Conservation (phyloP, 1,284 basidiomycete genomes). For the Inonotus hispidus region DNA sequence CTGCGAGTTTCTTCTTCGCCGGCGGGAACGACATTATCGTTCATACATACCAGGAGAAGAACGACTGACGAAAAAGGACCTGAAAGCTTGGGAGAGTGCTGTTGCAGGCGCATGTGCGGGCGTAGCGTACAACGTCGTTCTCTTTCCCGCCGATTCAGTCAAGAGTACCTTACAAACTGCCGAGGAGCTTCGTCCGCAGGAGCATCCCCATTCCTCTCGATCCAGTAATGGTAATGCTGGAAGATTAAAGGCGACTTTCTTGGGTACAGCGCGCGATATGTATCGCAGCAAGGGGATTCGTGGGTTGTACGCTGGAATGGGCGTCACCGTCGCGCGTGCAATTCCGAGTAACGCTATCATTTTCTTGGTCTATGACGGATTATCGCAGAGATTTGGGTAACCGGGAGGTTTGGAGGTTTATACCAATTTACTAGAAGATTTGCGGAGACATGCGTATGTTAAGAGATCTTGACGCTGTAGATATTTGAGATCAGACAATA, state of each 20-base stretch:
- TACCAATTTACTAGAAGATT: neutral
- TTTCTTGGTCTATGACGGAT: slow-evolving; percentile 84
- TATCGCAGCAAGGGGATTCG: slow-evolving; percentile 72
- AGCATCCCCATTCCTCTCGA: slow-evolving; percentile 14
- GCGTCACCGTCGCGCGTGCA: slow-evolving; percentile 83
- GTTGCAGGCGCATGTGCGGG: slow-evolving; percentile 84
- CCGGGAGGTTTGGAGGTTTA: neutral
- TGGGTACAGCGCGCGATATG: slow-evolving; percentile 68
- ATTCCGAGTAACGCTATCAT: slow-evolving; percentile 91
- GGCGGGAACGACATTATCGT: slow-evolving; percentile 26
- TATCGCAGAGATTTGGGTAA: slow-evolving; percentile 46
- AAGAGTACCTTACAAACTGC: slow-evolving; percentile 96
- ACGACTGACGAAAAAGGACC: slow-evolving; percentile 34
- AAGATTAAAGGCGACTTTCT: slow-evolving; percentile 48
- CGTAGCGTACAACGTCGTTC: slow-evolving; percentile 77
- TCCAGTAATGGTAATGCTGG: slow-evolving; percentile 21
- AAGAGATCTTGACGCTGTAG: neutral
- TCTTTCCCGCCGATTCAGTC: slow-evolving; percentile 92
- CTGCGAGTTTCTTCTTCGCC: slow-evolving; percentile 50
- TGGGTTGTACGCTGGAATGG: slow-evolving; percentile 94
- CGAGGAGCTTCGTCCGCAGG: slow-evolving; percentile 70
- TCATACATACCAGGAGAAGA: slow-evolving; percentile 16
- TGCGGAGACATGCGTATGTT: neutral
- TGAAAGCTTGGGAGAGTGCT: slow-evolving; percentile 79
- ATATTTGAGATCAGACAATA: neutral